Conservation (phyloP, 768 basidiomycete species). For the Phlebiopsis flavidoalba region DNA sequence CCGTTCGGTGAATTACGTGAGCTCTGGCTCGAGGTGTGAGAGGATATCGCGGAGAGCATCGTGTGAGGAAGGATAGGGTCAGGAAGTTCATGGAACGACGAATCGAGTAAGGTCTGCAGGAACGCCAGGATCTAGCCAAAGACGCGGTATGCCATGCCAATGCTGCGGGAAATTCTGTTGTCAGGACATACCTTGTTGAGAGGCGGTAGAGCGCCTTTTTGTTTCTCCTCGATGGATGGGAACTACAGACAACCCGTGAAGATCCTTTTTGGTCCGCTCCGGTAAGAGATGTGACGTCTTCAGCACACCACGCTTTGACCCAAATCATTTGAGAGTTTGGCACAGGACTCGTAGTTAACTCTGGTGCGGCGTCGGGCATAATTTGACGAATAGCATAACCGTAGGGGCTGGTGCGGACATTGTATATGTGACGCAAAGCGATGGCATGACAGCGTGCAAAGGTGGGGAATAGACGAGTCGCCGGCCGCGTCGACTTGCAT, state of each 20-base stretch:
- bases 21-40: constrained; percentile 50
- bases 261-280: constrained; percentile 34
- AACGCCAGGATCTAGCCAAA: constrained; percentile 49
- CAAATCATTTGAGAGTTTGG: constrained; percentile 45
- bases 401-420: constrained; percentile 35
- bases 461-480: constrained; percentile 26
- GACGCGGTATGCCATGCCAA: background rate
- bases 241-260: constrained; percentile 37
- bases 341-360: constrained; percentile 41
- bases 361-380: constrained; percentile 45
- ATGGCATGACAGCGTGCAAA: constrained; percentile 33
- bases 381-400: constrained; percentile 47
- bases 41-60: constrained; percentile 43
- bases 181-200: constrained; percentile 34
- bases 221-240: constrained; percentile 11
- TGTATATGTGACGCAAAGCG: constrained; percentile 34
- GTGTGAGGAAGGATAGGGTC: constrained; percentile 58
- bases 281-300: constrained; percentile 35
- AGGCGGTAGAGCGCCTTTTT: constrained; percentile 32
- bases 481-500: constrained; percentile 35
- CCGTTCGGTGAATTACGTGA: constrained; percentile 42
- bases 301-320: constrained; percentile 35
- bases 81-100: constrained; percentile 66
- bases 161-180: background rate
- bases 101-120: constrained; percentile 63